Conservation (phyloP, 192 early-diverging fungal genomes). For the Phycomyces nitens region DNA sequence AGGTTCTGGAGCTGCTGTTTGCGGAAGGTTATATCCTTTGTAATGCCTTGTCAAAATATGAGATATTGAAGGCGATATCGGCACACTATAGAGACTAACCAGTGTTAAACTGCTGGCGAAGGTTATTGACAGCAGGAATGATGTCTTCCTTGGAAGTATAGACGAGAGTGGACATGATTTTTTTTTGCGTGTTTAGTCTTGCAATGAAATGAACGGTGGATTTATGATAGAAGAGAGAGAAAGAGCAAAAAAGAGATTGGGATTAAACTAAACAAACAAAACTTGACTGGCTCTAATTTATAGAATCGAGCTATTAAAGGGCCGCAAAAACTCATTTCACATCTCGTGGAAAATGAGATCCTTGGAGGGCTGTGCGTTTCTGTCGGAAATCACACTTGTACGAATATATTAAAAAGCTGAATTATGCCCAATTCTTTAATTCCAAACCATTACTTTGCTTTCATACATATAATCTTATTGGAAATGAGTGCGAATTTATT, state of each 20-base stretch:
- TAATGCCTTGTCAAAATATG: constrained; percentile 18
- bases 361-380: too few species aligned
- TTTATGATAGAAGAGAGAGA: background rate
- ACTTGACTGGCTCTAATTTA: too few species aligned
- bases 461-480: too few species aligned
- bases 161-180: constrained; percentile 10
- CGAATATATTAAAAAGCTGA: too few species aligned
- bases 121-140: constrained; percentile 8
- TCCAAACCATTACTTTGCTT: too few species aligned
- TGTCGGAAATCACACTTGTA: too few species aligned
- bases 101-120: constrained; percentile 21
- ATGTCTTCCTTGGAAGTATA: constrained; percentile 17
- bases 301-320: too few species aligned
- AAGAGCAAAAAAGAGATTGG: background rate
- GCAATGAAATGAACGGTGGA: too few species aligned
- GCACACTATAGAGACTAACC: constrained; percentile 5
- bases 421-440: too few species aligned
- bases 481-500: too few species aligned
- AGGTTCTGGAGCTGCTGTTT: constrained; percentile 30
- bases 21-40: constrained; percentile 26
- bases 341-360: too few species aligned
- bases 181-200: background rate
- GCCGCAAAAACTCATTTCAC: too few species aligned
- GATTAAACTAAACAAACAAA: background rate
- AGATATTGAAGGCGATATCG: background rate